Evolutionary conservation across 75 land plant genomes (phyloP).

Genomic region (Larix kaempferi): DNA sequence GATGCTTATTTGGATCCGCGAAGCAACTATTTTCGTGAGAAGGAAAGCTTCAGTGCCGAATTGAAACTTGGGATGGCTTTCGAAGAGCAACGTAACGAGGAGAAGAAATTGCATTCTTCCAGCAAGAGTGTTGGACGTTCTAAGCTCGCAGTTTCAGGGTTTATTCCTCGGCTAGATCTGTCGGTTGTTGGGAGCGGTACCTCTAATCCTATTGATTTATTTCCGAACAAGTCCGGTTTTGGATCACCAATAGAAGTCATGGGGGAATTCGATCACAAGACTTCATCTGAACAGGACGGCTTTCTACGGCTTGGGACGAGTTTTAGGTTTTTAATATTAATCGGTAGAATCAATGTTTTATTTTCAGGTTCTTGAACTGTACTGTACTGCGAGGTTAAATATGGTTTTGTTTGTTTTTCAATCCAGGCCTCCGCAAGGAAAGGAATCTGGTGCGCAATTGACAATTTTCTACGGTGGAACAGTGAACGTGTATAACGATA

Average conservation of each 20-base stretch:
- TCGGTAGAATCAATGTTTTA: background rate
- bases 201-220: background rate
- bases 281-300: background rate
- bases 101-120: no score
- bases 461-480: slow-evolving; percentile 58
- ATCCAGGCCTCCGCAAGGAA: background rate
- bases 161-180: background rate
- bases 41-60: no score
- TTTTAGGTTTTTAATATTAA: background rate
- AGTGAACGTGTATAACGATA: slow-evolving; percentile 51
- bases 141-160: no score
- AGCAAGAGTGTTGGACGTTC: no score
- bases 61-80: no score
- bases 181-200: background rate
- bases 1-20: no score
- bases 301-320: no score
- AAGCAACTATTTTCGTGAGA: no score
- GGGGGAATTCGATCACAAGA: background rate
- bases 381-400: no score
- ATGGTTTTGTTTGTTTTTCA: background rate
- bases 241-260: background rate
- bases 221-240: background rate
- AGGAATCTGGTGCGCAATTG: slow-evolving; percentile 6
- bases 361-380: background rate
- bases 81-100: no score